A percentile compares a stretch with the other conserved stretches of the same genome.
Evolutionary conservation across 2,329 filamentous ascomycete genomes (phyloP).

Genomic region (Penicillium rolfsii): DNA sequence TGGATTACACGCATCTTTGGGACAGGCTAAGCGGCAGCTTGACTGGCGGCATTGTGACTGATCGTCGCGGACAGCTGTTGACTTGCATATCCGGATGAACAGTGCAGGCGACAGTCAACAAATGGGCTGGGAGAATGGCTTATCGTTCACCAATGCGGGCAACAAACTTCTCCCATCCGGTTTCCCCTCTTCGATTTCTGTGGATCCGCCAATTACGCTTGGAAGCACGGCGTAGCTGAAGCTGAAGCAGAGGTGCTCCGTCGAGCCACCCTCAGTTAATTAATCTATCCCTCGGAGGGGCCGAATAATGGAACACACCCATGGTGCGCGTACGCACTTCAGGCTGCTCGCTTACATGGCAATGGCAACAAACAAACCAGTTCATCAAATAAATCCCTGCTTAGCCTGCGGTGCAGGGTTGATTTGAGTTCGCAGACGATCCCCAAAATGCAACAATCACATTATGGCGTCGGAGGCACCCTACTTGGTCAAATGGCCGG

Average conservation of each 20-base stretch:
- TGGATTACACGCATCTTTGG: background rate
- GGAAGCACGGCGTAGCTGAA: constrained; percentile 20
- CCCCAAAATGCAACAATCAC: constrained; percentile 6
- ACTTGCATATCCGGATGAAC: constrained; percentile 20
- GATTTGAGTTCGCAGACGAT: background rate
- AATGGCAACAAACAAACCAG: background rate
- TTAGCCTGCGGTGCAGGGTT: background rate
- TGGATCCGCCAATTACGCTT: constrained; percentile 4
- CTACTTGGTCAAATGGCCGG: background rate
- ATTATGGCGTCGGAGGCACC: background rate
- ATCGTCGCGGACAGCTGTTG: constrained; percentile 18
- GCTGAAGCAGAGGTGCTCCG: background rate
- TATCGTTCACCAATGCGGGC: background rate
- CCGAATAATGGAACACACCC: constrained; percentile 4
- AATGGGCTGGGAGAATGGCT: background rate
- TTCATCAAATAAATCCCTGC: background rate
- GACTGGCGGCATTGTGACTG: constrained; percentile 17
- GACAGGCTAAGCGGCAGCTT: background rate
- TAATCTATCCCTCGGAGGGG: constrained; percentile 9
- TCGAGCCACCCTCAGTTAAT: constrained; percentile 3
- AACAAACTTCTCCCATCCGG: background rate
- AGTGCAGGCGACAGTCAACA: constrained; percentile 8
- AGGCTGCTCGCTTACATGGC: background rate
- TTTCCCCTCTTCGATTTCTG: background rate
- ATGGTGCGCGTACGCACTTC: background rate